Percentiles rank a stretch among this genome's conserved stretches.
Conservation (phyloP, 306 rosid genomes). For the Casuarina equisetifolia region DNA sequence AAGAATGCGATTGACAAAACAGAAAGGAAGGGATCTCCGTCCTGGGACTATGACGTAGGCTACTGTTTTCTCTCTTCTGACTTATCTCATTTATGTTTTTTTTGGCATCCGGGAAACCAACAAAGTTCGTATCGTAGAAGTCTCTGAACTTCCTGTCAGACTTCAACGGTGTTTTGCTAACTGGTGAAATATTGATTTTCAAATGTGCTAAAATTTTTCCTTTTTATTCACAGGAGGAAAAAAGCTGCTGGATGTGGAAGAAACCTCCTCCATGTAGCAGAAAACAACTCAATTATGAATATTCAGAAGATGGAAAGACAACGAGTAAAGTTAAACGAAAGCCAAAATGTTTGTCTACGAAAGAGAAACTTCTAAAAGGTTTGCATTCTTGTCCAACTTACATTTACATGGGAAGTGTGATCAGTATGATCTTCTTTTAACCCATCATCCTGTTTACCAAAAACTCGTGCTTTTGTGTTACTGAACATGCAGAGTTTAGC, state of each 20-base stretch:
- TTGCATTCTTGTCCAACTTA: background rate
- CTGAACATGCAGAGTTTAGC: conserved; percentile 51
- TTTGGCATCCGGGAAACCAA: too few relatives aligned
- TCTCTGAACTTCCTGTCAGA: background rate
- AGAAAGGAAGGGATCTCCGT: conserved; percentile 49
- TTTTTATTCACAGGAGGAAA: conserved; percentile 41
- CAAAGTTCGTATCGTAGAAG: background rate
- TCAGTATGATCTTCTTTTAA: background rate
- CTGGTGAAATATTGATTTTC: background rate
- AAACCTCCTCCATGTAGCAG: conserved; percentile 57
- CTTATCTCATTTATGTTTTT: too few relatives aligned
- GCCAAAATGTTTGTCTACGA: conserved; percentile 15
- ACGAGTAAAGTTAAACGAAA: conserved; percentile 14
- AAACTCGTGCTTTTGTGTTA: background rate
- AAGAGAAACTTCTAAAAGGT: conserved; percentile 52
- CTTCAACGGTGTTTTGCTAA: background rate
- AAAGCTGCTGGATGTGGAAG: conserved; percentile 61
- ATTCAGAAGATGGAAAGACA: conserved; percentile 16
- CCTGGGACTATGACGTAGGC: conserved; percentile 78
- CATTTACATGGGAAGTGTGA: background rate
- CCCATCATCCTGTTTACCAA: background rate
- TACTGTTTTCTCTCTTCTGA: background rate
- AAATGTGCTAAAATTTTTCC: background rate
- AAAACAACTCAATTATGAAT: conserved; percentile 20
- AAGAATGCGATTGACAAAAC: conserved; percentile 46